Base-by-base conservation (phyloP, 805 yeast species). In the Hermanozyma aechmeae region DNA sequence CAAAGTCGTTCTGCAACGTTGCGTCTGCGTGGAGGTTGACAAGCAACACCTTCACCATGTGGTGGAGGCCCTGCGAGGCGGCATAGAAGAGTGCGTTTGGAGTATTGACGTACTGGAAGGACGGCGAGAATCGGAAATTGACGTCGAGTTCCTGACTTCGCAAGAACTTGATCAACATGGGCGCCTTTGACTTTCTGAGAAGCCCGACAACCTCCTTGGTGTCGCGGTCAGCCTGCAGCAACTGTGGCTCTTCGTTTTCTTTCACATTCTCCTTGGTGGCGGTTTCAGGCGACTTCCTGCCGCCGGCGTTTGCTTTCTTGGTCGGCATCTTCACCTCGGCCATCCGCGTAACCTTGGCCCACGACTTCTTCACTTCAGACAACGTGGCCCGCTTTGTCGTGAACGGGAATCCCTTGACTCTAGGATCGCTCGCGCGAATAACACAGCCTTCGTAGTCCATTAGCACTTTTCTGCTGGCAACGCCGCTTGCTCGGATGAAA, bases 351-450 rank as follows among this genome's bases (percentile, higher is more conserved):
- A 92, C 59, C 39, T 79, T 78, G 16, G 71, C 64, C 97, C 97
- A 92, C 0, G 93, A 85, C 27, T 75, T 69, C 45, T 77, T 82
- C 41, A 92, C 58, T 49, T 87, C 97, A 2, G 72, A 57, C 0
- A 79, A 65, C 0, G 95, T 87, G 1, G 97, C 94, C 39, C 96
- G 68, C 32, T 73, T 73, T 0, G 98, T 89, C 0, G 95, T 79
- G 56, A 92, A 86, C 2, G 98, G 98, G 48, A 89, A 74, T 2
- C 64, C 53, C 37, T 70, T 72, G 5, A 92, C 53, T 38, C 95
- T 65, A 1, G 58, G 39, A 48, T 89, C 96, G 19, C 57, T 56
- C 17, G 45, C 56, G 19, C 63, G 46, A 5, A 73, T 51, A 2
- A 73, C 64, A 0, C 77, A 68, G 17, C 76, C 76, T 18, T 72